Evolutionary conservation across 257 asterid genomes (phyloP).

Genomic region (Capsicum chinense): DNA sequence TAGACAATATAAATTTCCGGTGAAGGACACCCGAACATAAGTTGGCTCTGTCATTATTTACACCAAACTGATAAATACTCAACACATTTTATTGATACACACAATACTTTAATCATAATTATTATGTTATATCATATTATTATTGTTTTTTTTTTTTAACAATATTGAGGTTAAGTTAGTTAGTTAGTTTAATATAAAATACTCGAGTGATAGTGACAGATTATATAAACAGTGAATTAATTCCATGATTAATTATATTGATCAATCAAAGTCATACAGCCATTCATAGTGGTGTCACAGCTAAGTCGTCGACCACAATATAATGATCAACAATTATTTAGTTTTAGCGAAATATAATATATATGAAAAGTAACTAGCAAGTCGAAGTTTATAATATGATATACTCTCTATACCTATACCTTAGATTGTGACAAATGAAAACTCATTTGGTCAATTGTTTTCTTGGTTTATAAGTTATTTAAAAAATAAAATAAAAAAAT

Average conservation of each 20-base stretch:
- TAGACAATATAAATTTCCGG: too few species aligned
- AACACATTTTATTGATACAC: too few species aligned
- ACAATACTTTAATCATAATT: too few species aligned
- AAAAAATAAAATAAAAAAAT: too few species aligned
- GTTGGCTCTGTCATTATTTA: too few species aligned
- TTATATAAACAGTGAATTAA: background rate
- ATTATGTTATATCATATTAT: too few species aligned
- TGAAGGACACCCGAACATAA: too few species aligned
- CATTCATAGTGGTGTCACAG: slow-evolving; percentile 42
- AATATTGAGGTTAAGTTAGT: too few species aligned
- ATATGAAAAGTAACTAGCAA: background rate
- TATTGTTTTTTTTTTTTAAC: too few species aligned
- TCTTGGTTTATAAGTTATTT: background rate
- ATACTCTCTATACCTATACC: background rate
- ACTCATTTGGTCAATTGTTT: background rate
- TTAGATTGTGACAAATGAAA: background rate
- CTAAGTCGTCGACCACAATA: background rate
- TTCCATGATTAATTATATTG: background rate
- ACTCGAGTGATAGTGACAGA: too few species aligned
- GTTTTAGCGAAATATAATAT: background rate
- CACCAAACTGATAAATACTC: too few species aligned
- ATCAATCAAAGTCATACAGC: slow-evolving; percentile 24
- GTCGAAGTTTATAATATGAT: background rate
- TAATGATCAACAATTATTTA: slow-evolving; percentile 18
- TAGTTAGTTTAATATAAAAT: too few species aligned